Conservation (phyloP, 2,329 filamentous ascomycete genomes). For the Chaetomium sp. region DNA sequence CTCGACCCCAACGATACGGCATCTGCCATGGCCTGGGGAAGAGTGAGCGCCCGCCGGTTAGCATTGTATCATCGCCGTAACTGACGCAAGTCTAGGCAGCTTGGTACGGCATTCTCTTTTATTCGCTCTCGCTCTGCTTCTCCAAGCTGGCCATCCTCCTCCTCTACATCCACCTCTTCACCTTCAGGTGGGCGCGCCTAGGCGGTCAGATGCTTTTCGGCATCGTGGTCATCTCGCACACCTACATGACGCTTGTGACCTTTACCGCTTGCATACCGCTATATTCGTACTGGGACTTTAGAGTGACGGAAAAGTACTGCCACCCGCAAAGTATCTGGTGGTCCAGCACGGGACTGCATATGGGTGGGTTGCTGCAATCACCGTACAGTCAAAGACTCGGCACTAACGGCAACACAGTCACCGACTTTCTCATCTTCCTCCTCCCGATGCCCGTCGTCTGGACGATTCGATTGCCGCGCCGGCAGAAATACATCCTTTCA, state of each 20-base stretch:
- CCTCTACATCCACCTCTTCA: conserved; percentile 38
- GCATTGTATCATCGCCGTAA: background rate
- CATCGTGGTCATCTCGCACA: conserved; percentile 34
- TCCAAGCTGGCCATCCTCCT: conserved; percentile 38
- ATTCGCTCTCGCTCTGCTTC: conserved; percentile 36
- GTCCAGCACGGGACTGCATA: conserved; percentile 33
- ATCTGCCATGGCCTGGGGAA: conserved; percentile 26
- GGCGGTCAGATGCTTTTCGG: conserved; percentile 36
- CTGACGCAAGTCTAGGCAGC: conserved; percentile 26
- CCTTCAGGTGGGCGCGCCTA: conserved; percentile 39
- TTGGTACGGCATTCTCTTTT: conserved; percentile 38
- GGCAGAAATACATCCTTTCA: conserved; percentile 29
- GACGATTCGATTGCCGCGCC: conserved; percentile 22
- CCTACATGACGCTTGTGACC: conserved; percentile 35
- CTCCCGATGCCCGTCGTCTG: conserved; percentile 42
- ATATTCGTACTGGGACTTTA: conserved; percentile 37
- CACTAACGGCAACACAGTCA: conserved; percentile 13
- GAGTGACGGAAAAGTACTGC: conserved; percentile 28
- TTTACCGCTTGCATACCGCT: conserved; percentile 39
- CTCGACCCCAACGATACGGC: conserved; percentile 28
- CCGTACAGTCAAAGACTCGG: too few species aligned
- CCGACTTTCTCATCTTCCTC: conserved; percentile 45
- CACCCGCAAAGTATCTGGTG: conserved; percentile 33
- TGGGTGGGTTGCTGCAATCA: conserved; percentile 18
- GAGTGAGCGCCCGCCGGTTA: conserved; percentile 22